phyloP scores from a whole-genome alignment of 306 rosid genomes.

The Trichosanthes cucumerina region DNA sequence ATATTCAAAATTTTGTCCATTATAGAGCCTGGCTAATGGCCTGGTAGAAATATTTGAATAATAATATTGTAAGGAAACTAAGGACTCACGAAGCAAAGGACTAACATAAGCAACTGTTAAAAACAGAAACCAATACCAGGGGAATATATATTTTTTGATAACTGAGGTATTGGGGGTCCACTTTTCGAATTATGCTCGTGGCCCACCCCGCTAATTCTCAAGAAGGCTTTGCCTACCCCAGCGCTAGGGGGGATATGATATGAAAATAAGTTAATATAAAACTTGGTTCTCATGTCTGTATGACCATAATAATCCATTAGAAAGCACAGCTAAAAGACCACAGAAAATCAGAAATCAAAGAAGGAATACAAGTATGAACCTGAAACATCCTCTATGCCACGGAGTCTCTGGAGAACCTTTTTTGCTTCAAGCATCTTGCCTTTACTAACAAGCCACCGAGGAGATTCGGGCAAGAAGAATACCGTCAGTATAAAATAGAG shows the following conservation, averaged over 20 bases:
- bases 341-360: not conserved
- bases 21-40: not conserved
- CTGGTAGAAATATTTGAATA: not conserved
- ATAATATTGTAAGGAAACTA: not conserved
- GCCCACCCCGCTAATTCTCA: not conserved
- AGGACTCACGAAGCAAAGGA: not conserved
- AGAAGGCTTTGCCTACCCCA: not conserved
- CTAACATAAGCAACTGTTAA: not conserved
- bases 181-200: not conserved
- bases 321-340: not conserved
- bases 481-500: conserved; percentile 42
- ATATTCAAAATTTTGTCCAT: not conserved
- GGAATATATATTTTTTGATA: not conserved
- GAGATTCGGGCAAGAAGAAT: conserved; percentile 84
- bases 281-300: not conserved
- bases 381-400: conserved; percentile 81
- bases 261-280: not conserved
- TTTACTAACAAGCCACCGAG: conserved; percentile 82
- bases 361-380: conserved; percentile 26
- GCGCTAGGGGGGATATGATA: not conserved
- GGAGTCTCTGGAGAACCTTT: conserved; percentile 59
- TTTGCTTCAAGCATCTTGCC: conserved; percentile 73
- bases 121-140: not conserved
- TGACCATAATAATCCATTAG: not conserved
- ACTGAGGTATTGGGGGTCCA: not conserved